A percentile compares a stretch with the other conserved stretches of the same genome.
Evolutionary conservation across 345 rosid species (phyloP).

Genomic region (Sonneratia alba): DNA sequence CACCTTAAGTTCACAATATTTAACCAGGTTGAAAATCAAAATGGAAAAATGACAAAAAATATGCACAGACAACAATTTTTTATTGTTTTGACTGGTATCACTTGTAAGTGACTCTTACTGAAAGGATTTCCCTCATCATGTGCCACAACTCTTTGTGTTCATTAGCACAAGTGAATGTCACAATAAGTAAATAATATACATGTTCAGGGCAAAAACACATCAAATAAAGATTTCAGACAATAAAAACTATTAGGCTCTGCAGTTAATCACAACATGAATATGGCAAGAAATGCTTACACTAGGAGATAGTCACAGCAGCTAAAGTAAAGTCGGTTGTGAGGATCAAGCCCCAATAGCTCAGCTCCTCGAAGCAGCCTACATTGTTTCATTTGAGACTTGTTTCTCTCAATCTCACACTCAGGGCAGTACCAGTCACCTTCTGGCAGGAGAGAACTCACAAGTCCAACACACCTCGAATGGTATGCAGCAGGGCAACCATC

Average conservation of each 20-base stretch:
- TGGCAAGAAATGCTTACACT: constrained; percentile 44
- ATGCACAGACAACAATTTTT: background rate
- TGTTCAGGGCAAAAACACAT: background rate
- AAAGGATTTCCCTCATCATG: background rate
- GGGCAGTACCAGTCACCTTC: constrained; percentile 98
- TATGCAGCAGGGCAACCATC: constrained; percentile 99
- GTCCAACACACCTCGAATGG: constrained; percentile 93
- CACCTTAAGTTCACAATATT: too few relatives aligned
- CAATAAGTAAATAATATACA: background rate
- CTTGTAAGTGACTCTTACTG: background rate
- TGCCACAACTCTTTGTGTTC: background rate
- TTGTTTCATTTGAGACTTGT: constrained; percentile 43
- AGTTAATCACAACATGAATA: background rate
- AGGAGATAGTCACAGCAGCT: constrained; percentile 76
- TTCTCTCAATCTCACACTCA: constrained; percentile 67
- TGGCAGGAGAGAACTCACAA: constrained; percentile 70
- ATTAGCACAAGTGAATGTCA: background rate
- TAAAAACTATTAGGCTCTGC: background rate
- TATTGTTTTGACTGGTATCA: background rate
- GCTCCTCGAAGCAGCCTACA: constrained; percentile 74
- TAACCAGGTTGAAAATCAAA: background rate
- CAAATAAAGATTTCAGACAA: background rate
- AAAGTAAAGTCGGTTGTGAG: constrained; percentile 59
- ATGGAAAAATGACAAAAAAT: background rate
- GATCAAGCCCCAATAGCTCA: constrained; percentile 71